These are phyloP conservation scores for Lophium mytilinum DNA, from an alignment of 495 filamentous ascomycete species.

Conservation along the genomic window DNA sequence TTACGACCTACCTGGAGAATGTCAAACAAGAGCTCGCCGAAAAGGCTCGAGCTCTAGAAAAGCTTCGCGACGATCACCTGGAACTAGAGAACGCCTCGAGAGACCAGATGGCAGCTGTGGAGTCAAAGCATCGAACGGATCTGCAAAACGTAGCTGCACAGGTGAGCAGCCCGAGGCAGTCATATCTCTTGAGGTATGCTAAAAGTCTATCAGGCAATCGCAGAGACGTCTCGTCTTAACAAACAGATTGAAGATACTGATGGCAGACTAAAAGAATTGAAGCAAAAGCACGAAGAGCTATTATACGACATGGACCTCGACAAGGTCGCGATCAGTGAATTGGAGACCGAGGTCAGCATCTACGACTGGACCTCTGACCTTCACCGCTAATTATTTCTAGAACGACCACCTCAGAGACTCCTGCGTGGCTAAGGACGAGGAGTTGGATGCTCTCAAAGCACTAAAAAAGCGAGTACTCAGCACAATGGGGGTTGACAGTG, in stretches of 20 bases:
- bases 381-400: neutral
- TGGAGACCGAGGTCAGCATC: constrained; percentile 1
- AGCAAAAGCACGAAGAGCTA: constrained; percentile 1
- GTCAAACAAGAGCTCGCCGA: neutral
- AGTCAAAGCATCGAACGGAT: constrained; percentile 5
- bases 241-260: constrained; percentile 1
- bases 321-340: neutral
- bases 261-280: neutral
- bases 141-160: neutral
- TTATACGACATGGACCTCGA: neutral
- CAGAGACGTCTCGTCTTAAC: constrained; percentile 3
- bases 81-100: constrained; percentile 4
- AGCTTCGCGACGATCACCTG: neutral
- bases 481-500: constrained; percentile 1
- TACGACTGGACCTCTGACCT: neutral
- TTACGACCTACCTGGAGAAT: neutral
- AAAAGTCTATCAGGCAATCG: constrained; percentile 1
- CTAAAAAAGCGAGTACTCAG: neutral
- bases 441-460: constrained; percentile 34
- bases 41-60: neutral
- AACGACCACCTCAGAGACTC: constrained; percentile 8
- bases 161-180: neutral
- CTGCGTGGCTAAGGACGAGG: constrained; percentile 25
- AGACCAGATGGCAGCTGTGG: constrained; percentile 4
- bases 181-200: neutral